These are phyloP conservation scores for Mycosphaerella sp. DNA, from an alignment of 2,329 filamentous ascomycete species.

Conservation along the genomic window DNA sequence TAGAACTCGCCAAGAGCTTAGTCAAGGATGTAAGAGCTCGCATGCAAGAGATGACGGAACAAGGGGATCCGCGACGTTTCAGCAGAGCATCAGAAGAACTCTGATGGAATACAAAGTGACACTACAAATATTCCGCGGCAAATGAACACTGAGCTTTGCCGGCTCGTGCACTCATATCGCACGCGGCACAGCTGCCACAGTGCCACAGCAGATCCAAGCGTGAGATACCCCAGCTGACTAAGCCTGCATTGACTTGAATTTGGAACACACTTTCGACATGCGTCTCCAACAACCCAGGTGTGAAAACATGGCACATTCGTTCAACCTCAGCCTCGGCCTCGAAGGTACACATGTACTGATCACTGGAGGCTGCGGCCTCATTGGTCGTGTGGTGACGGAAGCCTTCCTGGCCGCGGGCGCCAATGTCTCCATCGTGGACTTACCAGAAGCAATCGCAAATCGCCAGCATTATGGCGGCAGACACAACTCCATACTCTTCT, in stretches of 20 bases:
- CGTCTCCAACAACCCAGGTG: neutral
- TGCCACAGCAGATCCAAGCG: neutral
- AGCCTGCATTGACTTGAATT: constrained; percentile 2
- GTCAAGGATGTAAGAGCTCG: constrained; percentile 78
- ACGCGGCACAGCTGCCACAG: neutral
- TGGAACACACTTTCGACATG: constrained; percentile 5
- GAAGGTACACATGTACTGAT: constrained; percentile 37
- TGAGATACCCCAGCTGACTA: constrained; percentile 1
- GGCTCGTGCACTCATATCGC: neutral
- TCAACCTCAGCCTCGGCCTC: constrained; percentile 35
- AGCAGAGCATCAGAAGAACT: constrained; percentile 8
- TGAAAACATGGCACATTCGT: constrained; percentile 7
- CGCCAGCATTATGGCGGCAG: constrained; percentile 1
- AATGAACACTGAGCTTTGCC: too few species aligned
- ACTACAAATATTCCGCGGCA: neutral
- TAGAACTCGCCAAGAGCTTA: constrained; percentile 92
- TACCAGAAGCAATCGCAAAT: constrained; percentile 11
- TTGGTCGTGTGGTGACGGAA: constrained; percentile 37
- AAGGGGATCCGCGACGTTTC: neutral
- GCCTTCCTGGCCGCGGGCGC: constrained; percentile 42
- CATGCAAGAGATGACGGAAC: constrained; percentile 43
- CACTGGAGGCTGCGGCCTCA: constrained; percentile 40
- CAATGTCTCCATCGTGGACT: constrained; percentile 35
- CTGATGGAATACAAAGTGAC: neutral
- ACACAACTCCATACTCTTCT: constrained; percentile 9